Evolutionary conservation across 768 basidiomycete genomes (phyloP), one percentile per base, ranked within the genome.

Genomic region (Leccinum variicolor): DNA sequence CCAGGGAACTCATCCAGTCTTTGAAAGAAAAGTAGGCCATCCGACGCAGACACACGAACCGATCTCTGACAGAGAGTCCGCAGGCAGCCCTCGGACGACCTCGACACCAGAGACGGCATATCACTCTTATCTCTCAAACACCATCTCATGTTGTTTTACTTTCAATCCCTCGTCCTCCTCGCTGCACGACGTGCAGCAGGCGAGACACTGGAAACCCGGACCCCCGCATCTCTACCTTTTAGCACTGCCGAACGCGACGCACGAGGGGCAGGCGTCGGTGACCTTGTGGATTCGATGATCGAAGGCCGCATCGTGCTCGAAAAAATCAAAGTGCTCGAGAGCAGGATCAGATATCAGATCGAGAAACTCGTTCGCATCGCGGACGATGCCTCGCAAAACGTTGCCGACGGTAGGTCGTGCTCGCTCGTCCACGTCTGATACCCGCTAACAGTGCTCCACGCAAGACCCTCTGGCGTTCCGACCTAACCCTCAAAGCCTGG

Each of bases 261-360:
- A 6, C 83, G 90, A 34, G 92, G 89, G 0, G 65, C 72, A 6
- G 77, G 73, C n/a, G 69, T 80, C 0, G 92, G 92, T 3, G 92
- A 95, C 70, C 66, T 92, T 6, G 86, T 94, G 7, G 89, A 91
- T 64, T 82, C 84, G 1, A 81, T 93, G 77, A 80, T 95, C 31
- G 85, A 96, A 67, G 80, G 82, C 19, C 84, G 94, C 13, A 76
- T 94, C 46, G 84, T 92, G 9, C 81, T 98, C 47, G 97, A 99
- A 69, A 98, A 97, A 75, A 80, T 89, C 50, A 87, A 88, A 58
- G 80, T 84, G 0, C 79, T 99, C 23, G 95, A 98, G 73, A 79
- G 79, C 53, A 86, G 90, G 67, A 89, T 99, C 81, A 84, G 82
- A 50, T 98, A 99, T 71, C 97, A 98, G 70, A 92, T 99, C 65